Evolutionary conservation across 371 early-diverging fungal species (phyloP).

Genomic region (Zychaea mexicana): DNA sequence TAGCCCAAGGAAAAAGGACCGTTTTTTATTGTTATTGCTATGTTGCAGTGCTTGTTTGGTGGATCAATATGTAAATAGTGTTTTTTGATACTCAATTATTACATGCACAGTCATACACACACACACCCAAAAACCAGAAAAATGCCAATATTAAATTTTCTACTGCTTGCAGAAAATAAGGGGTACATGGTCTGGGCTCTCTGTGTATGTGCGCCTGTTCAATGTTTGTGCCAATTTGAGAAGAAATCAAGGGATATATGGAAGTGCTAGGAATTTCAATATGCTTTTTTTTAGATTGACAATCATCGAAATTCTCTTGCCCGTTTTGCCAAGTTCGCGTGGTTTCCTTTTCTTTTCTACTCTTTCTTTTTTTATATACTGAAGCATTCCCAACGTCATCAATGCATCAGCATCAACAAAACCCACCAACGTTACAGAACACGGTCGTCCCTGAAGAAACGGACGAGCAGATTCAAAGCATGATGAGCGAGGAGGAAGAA

Average conservation of each 20-base stretch:
- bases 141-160: background rate
- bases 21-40: too few species aligned
- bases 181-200: too few species aligned
- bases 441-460: background rate
- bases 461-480: background rate
- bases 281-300: too few species aligned
- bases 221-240: too few species aligned
- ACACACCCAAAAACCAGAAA: background rate
- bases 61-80: background rate
- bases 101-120: background rate
- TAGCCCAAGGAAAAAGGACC: background rate
- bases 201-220: too few species aligned
- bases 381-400: too few species aligned
- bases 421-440: background rate
- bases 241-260: too few species aligned
- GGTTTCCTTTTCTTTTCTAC: background rate
- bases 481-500: too few species aligned
- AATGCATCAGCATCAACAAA: too few species aligned
- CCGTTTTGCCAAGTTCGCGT: too few species aligned
- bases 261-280: too few species aligned
- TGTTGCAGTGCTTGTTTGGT: background rate
- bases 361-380: background rate
- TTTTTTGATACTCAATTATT: background rate
- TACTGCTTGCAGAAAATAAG: background rate
- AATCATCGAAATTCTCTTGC: too few species aligned